A percentile compares a stretch with the other conserved stretches of the same genome.
Evolutionary conservation across 352 stramenopile species (phyloP).

Genomic region (Thraustochytrium sp.): DNA sequence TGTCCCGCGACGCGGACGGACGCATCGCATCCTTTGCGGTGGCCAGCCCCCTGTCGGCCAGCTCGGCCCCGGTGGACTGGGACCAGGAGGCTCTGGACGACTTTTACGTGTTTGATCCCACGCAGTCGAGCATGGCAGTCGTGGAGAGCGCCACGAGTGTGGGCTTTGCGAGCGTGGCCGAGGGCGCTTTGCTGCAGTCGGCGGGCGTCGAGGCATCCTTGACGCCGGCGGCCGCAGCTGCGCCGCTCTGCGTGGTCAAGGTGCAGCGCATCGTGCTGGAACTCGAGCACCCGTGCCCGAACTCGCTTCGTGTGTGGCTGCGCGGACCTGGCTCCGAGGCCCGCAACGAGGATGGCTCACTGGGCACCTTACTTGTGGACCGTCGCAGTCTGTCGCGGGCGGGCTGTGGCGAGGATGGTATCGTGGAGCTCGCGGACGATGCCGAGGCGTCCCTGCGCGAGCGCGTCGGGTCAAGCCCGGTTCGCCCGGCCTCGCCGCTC

Average conservation of each 20-base stretch:
- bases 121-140: background rate
- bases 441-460: background rate
- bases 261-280: background rate
- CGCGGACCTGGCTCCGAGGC: background rate
- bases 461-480: background rate
- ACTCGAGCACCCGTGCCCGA: slow-evolving; percentile 18
- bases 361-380: background rate
- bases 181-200: background rate
- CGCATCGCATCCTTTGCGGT: slow-evolving; percentile 4
- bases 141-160: background rate
- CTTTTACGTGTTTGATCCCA: slow-evolving; percentile 21
- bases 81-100: background rate
- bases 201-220: background rate
- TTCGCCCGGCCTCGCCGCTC: background rate
- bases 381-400: background rate
- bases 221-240: background rate
- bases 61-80: background rate
- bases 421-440: background rate
- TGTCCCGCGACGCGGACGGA: background rate
- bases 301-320: background rate
- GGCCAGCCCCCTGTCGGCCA: background rate
- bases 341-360: background rate
- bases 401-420: background rate
- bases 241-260: background rate
- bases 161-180: background rate